phyloP scores from a whole-genome alignment of 805 yeast species.

The Tetrapisispora pingtungensis region DNA sequence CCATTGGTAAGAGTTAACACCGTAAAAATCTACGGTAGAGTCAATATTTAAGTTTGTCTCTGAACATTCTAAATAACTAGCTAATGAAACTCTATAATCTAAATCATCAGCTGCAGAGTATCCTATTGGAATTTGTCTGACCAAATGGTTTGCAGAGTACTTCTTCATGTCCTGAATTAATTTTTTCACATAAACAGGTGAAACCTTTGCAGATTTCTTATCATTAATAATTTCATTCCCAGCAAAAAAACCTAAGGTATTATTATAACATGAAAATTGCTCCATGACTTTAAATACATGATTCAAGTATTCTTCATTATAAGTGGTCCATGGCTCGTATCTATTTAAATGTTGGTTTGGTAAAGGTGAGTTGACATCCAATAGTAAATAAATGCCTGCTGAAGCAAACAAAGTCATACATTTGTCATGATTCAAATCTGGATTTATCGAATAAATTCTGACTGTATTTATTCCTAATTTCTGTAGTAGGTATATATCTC shows the following conservation, averaged over 20 bases:
- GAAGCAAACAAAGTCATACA: slow-evolving; percentile 88
- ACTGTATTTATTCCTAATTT: slow-evolving; percentile 78
- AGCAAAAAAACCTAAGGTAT: slow-evolving; percentile 83
- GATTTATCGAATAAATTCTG: slow-evolving; percentile 79
- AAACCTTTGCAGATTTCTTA: slow-evolving; percentile 48
- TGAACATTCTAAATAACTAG: slow-evolving; percentile 72
- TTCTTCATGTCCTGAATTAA: slow-evolving; percentile 71
- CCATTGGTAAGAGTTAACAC: slow-evolving; percentile 93
- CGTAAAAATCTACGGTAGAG: slow-evolving; percentile 70
- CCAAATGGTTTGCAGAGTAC: slow-evolving; percentile 49
- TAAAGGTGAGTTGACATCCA: slow-evolving; percentile 86
- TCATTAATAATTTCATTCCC: slow-evolving; percentile 90
- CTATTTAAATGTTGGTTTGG: slow-evolving; percentile 72
- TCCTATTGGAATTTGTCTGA: slow-evolving; percentile 76
- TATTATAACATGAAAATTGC: slow-evolving; percentile 74
- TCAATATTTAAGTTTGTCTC: slow-evolving; percentile 38
- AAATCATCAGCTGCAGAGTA: slow-evolving; percentile 96
- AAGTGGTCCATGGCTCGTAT: slow-evolving; percentile 89
- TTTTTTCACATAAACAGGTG: slow-evolving; percentile 73
- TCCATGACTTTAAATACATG: slow-evolving; percentile 74
- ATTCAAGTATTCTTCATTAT: slow-evolving; percentile 55
- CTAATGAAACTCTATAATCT: slow-evolving; percentile 60
- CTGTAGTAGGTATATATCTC: slow-evolving; percentile 76
- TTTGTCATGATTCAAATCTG: slow-evolving; percentile 69
- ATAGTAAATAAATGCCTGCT: slow-evolving; percentile 83